Percentiles rank a stretch among this genome's conserved stretches.
Conservation (phyloP, 2,329 filamentous ascomycete species). For the Reticulascus tulasneorum region DNA sequence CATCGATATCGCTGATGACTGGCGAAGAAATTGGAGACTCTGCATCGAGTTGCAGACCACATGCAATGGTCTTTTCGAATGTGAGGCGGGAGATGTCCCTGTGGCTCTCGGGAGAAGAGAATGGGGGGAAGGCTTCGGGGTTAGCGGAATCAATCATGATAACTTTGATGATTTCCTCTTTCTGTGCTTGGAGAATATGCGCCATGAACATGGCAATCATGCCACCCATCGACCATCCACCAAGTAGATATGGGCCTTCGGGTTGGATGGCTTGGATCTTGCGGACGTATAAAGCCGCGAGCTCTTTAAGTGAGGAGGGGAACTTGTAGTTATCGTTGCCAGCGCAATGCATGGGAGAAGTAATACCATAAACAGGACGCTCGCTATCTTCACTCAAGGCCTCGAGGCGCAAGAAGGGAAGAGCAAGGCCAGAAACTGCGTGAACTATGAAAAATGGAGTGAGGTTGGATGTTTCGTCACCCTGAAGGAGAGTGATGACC, state of each 20-base stretch:
- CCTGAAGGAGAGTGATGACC: conserved; percentile 17
- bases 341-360: conserved; percentile 16
- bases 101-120: no score
- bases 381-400: conserved; percentile 16
- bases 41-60: conserved; percentile 1
- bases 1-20: conserved; percentile 2
- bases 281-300: conserved; percentile 17
- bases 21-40: conserved; percentile 3
- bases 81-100: no score
- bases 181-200: conserved; percentile 12
- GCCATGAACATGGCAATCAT: conserved; percentile 22
- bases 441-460: conserved; percentile 19
- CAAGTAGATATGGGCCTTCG: conserved; percentile 18
- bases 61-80: conserved; percentile 9
- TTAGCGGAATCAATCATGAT: conserved; percentile 22
- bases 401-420: conserved; percentile 18
- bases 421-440: conserved; percentile 18
- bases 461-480: conserved; percentile 14
- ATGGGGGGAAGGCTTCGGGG: conserved; percentile 17
- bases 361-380: conserved; percentile 18
- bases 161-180: conserved; percentile 16
- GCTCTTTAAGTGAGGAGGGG: conserved; percentile 14
- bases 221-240: conserved; percentile 21
- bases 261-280: conserved; percentile 16
- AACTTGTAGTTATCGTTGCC: conserved; percentile 14